Base-by-base conservation (phyloP, 192 early-diverging fungal genomes). In the Gaertneriomyces semiglobifer region DNA sequence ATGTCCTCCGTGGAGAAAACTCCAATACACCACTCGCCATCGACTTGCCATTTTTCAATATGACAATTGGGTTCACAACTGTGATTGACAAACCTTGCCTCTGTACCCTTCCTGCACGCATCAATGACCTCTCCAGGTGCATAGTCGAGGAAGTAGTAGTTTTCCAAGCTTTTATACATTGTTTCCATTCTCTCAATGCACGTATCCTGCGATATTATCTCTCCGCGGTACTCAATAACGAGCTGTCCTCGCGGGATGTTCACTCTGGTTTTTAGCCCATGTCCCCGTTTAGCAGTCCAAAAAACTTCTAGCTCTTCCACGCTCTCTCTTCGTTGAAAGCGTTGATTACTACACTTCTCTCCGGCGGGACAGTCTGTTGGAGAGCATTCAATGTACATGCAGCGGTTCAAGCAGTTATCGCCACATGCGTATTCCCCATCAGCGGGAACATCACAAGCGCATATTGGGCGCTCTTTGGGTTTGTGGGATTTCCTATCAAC, bases 81-180 rank as follows among this genome's bases (percentile, higher is more conserved):
- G 67, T 93, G 92, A 64, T 94, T 94, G 12, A 92, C 84, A 72
- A 92, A 94, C 45, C 92, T 77, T 46, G 91, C 92, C 7, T 86
- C 83, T 7, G 88, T 90, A 6, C 92, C 92, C 53, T 90, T 90
- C 53, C 76, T 58, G 44, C 81, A 83, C 12, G 83, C 92, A 76
- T 94, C 92, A 19, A 94, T 80, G 14, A 94, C 91, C 59, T 91
- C 89, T 3, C 84, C 82, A 8, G 79, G 70, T 44, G 81, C 79
- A 63, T 91, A 93, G 54, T 88, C 84, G 20, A 94, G 70, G 69
- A 94, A 92, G 66, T 94, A 94, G 70, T 91, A 83, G 65, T 89
- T 86, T 16, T 81, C 75, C 33, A 78, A 72, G 42, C 81, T 74
- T 43, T 73, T 75, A 68, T 93, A 93, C 6, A 84, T 74, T 8